Conservation (phyloP, 116 monocot species). For the Phalaenopsis hybrid region DNA sequence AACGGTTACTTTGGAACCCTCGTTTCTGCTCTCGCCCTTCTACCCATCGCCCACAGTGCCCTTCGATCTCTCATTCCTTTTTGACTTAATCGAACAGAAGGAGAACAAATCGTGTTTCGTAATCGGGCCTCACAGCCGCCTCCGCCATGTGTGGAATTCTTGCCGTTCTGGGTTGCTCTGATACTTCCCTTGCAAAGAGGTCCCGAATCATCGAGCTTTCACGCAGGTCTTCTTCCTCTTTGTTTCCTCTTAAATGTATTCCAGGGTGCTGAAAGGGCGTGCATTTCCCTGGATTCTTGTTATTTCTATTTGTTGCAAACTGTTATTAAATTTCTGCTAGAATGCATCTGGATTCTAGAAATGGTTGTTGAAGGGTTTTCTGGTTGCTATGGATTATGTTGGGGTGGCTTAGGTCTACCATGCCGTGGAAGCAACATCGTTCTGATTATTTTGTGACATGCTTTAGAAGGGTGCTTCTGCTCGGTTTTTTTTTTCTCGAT, state of each 20-base stretch:
- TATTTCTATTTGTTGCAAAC: background rate
- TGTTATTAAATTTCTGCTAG: background rate
- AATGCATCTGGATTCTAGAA: background rate
- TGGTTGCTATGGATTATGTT: background rate
- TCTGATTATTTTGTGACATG: background rate
- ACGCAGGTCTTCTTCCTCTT: conserved; percentile 38
- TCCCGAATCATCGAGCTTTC: conserved; percentile 95
- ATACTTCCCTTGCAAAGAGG: conserved; percentile 67
- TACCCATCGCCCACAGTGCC: background rate
- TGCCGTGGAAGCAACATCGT: background rate
- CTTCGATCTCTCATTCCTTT: background rate
- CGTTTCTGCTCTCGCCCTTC: background rate
- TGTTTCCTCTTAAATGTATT: background rate
- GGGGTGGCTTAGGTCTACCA: background rate
- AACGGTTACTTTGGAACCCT: conserved; percentile 2
- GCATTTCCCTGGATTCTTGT: background rate
- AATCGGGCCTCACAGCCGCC: background rate
- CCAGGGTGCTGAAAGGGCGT: background rate
- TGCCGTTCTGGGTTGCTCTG: conserved; percentile 85
- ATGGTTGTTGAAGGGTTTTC: background rate
- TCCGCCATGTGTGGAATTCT: conserved; percentile 89
- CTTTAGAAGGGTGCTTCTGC: background rate
- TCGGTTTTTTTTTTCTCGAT: background rate
- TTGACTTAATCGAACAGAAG: background rate
- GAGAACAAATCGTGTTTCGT: background rate